phyloP scores from a whole-genome alignment of 139 green algal species.

The Chlamydomonas incerta region DNA sequence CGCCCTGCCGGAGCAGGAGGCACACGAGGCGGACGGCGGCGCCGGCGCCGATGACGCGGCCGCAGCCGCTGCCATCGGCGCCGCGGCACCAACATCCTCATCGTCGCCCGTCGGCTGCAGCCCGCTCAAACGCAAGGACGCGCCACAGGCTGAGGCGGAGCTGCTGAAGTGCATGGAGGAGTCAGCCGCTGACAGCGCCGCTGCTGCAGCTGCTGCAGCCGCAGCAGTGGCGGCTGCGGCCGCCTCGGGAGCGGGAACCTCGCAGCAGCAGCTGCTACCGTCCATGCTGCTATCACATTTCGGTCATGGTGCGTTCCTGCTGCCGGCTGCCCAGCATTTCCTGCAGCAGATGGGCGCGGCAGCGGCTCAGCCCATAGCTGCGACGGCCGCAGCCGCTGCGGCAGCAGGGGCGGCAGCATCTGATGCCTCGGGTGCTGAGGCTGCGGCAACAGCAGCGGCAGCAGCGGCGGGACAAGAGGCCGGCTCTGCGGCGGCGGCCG shows the following conservation, averaged over 20 bases:
- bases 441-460: not conserved
- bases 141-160: constrained; percentile 19
- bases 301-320: not conserved
- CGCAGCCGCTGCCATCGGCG: not conserved
- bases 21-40: too few species aligned
- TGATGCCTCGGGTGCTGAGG: not conserved
- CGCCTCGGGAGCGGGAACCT: not conserved
- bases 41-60: not conserved
- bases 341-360: not conserved
- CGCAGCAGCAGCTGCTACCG: too few species aligned
- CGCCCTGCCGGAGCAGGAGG: too few species aligned
- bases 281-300: not conserved
- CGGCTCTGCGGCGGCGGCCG: too few species aligned
- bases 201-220: not conserved
- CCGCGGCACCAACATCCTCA: not conserved
- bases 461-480: not conserved
- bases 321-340: not conserved
- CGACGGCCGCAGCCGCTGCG: not conserved
- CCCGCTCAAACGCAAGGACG: constrained; percentile 36
- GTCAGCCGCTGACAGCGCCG: not conserved
- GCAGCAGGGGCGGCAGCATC: not conserved
- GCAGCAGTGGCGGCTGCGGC: not conserved
- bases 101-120: not conserved
- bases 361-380: not conserved
- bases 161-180: constrained; percentile 18